phyloP scores from a whole-genome alignment of 2,329 filamentous ascomycete genomes.

The Pestalotiopsis sp. region DNA sequence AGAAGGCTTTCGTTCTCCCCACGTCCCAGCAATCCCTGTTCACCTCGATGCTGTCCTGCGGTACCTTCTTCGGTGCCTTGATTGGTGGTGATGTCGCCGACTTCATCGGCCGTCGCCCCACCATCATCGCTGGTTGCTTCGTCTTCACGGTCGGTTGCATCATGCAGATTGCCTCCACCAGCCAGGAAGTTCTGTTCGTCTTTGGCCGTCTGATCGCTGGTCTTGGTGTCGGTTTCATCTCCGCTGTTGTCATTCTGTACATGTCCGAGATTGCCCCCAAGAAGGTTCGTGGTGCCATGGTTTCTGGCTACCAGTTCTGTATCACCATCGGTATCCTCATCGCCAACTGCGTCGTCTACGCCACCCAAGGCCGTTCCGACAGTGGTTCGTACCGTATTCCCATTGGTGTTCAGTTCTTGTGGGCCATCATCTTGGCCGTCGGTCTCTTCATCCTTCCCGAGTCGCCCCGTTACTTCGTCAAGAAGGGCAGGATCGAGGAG shows the following conservation, averaged over 20 bases:
- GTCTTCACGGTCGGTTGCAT: constrained; percentile 63
- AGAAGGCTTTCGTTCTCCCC: constrained; percentile 42
- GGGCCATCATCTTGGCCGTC: constrained; percentile 39
- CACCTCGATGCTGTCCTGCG: constrained; percentile 66
- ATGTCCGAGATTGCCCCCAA: constrained; percentile 65
- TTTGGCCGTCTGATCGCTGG: constrained; percentile 67
- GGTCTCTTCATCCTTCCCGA: constrained; percentile 54
- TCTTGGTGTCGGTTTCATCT: constrained; percentile 69
- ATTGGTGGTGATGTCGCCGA: constrained; percentile 69
- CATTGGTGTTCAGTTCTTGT: constrained; percentile 67
- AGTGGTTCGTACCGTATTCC: constrained; percentile 72
- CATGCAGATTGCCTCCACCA: constrained; percentile 58
- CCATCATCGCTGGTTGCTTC: constrained; percentile 60
- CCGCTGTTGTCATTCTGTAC: constrained; percentile 70
- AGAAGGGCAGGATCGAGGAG: constrained; percentile 63
- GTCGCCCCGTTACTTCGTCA: constrained; percentile 73
- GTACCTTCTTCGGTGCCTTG: constrained; percentile 67
- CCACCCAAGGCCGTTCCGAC: constrained; percentile 59
- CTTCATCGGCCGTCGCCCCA: constrained; percentile 61
- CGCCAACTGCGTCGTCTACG: constrained; percentile 70
- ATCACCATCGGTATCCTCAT: constrained; percentile 74
- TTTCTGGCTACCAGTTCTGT: constrained; percentile 77
- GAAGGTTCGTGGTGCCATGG: constrained; percentile 71
- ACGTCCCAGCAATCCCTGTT: constrained; percentile 60
- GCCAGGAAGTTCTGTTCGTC: constrained; percentile 56